Evolutionary conservation across 352 stramenopile genomes (phyloP).

Genomic region (Globisporangium recalcitrans): DNA sequence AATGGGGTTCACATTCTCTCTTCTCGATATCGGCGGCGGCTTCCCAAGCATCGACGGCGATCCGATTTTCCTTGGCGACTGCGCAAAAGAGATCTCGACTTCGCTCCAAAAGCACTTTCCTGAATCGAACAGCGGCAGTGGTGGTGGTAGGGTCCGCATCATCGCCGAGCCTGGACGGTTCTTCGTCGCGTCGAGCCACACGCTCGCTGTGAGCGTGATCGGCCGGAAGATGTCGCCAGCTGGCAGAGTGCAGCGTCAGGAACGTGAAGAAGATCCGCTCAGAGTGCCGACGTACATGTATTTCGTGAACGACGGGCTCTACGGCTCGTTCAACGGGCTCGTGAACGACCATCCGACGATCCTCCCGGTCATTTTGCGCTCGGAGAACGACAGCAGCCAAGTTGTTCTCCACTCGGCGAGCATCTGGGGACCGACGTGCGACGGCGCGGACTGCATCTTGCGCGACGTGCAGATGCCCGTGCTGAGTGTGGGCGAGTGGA

Average conservation of each 20-base stretch:
- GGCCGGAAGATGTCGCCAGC: constrained; percentile 76
- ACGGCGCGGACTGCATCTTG: constrained; percentile 94
- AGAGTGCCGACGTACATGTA: constrained; percentile 84
- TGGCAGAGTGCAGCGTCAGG: constrained; percentile 31
- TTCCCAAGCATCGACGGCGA: constrained; percentile 86
- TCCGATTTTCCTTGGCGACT: constrained; percentile 78
- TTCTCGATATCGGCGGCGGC: constrained; percentile 94
- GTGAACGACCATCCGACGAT: constrained; percentile 94
- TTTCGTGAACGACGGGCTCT: constrained; percentile 96
- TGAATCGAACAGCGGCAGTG: constrained; percentile 24
- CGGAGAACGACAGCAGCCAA: constrained; percentile 14
- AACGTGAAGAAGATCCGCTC: not conserved
- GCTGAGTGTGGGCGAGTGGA: constrained; percentile 91
- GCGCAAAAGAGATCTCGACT: constrained; percentile 60
- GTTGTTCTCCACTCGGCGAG: constrained; percentile 37
- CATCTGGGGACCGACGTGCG: constrained; percentile 95
- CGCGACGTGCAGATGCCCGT: constrained; percentile 87
- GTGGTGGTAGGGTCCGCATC: constrained; percentile 54
- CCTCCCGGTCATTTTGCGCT: constrained; percentile 60
- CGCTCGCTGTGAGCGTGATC: constrained; percentile 90
- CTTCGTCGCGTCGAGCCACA: constrained; percentile 90
- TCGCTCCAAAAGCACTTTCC: constrained; percentile 77
- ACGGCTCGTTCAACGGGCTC: constrained; percentile 96
- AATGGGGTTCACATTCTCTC: constrained; percentile 77
- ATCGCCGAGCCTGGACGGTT: constrained; percentile 96